Percentiles rank a stretch among this genome's conserved stretches.
Conservation (phyloP, 352 stramenopile genomes). For the Blastocystis sp. region DNA sequence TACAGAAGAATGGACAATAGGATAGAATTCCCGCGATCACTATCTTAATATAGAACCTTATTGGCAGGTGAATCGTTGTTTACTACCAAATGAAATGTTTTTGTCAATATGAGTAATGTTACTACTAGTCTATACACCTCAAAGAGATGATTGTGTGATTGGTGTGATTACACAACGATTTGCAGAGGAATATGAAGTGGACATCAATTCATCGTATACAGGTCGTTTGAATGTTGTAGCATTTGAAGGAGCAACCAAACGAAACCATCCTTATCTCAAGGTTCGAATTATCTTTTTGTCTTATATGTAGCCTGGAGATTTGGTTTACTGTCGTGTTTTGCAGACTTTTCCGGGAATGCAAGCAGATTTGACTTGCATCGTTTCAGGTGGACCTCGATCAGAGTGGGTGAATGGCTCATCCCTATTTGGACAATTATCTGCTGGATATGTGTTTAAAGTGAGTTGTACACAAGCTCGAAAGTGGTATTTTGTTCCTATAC, state of each 20-base stretch:
- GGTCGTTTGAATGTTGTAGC: constrained; percentile 23
- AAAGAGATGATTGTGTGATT: constrained; percentile 57
- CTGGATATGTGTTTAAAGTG: constrained; percentile 53
- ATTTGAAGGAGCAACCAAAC: constrained; percentile 59
- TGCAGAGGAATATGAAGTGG: constrained; percentile 49
- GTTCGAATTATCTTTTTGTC: not conserved
- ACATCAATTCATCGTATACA: constrained; percentile 46
- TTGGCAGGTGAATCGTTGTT: no score
- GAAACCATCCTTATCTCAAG: constrained; percentile 51
- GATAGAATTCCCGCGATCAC: no score
- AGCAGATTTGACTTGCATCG: constrained; percentile 46
- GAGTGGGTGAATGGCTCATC: constrained; percentile 51
- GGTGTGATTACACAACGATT: constrained; percentile 49
- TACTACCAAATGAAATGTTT: not conserved
- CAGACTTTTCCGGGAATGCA: constrained; percentile 58
- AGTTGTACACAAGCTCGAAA: not conserved
- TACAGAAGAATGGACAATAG: not conserved
- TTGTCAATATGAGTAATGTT: not conserved
- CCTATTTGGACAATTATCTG: constrained; percentile 56
- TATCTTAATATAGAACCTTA: no score
- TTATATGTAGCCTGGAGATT: constrained; percentile 14
- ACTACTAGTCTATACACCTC: constrained; percentile 40
- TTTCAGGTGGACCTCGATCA: constrained; percentile 11
- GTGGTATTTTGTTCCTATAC: not conserved
- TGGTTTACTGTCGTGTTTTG: constrained; percentile 54